Conservation (phyloP, 2,329 filamentous ascomycete species). For the Akanthomyces lecanii region DNA sequence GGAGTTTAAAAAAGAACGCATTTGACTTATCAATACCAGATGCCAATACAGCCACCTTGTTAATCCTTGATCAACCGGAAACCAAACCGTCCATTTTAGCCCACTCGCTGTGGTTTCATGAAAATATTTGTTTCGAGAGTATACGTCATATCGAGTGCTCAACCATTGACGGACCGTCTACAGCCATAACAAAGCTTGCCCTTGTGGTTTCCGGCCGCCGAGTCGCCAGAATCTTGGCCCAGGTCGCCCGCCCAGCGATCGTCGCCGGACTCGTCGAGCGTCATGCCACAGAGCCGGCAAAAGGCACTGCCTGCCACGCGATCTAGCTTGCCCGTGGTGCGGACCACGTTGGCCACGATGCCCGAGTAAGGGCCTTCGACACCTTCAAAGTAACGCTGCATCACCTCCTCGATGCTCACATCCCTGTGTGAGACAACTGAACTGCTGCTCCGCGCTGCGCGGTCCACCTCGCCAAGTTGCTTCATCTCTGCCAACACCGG, state of each 20-base stretch:
- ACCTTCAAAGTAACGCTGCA: slow-evolving; percentile 79
- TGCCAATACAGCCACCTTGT: background rate
- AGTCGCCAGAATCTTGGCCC: slow-evolving; percentile 38
- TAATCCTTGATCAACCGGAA: too few relatives aligned
- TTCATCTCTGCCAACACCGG: slow-evolving; percentile 49
- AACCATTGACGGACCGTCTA: slow-evolving; percentile 58
- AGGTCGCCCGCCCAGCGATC: slow-evolving; percentile 60
- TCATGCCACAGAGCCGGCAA: slow-evolving; percentile 68
- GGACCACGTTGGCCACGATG: slow-evolving; percentile 91
- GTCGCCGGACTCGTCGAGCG: slow-evolving; percentile 59
- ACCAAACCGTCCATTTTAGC: background rate
- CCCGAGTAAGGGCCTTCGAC: slow-evolving; percentile 81
- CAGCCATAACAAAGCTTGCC: slow-evolving; percentile 67
- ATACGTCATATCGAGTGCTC: slow-evolving; percentile 19
- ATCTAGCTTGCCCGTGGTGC: slow-evolving; percentile 79
- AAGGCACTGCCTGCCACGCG: slow-evolving; percentile 34
- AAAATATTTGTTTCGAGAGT: background rate
- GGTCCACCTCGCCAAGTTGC: slow-evolving; percentile 32
- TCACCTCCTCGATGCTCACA: slow-evolving; percentile 85
- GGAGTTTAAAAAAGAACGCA: slow-evolving; percentile 8
- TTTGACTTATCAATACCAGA: background rate
- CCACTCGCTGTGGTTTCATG: background rate
- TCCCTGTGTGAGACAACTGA: slow-evolving; percentile 63
- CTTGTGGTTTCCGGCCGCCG: slow-evolving; percentile 24
- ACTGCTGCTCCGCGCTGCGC: slow-evolving; percentile 25